These are phyloP conservation scores for Pouteria campechiana DNA, from an alignment of 179 eudicot genomes.

Conservation along the genomic window DNA sequence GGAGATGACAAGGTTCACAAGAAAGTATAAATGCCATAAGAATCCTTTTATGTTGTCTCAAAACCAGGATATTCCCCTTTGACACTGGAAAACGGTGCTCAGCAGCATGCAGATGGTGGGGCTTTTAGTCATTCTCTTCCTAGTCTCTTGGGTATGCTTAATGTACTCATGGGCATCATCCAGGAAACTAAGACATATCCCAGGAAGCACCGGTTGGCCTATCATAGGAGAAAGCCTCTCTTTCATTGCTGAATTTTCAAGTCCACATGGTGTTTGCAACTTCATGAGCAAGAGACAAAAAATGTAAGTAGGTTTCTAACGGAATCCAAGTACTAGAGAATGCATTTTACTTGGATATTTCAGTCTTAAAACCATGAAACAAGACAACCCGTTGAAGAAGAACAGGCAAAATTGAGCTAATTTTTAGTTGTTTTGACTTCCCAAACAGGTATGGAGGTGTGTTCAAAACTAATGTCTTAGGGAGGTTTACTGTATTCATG, in stretches of 20 bases:
- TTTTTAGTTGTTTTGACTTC: neutral
- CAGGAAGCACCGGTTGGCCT: slow-evolving; percentile 43
- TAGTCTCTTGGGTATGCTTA: too few relatives aligned
- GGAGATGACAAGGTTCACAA: too few relatives aligned
- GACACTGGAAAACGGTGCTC: too few relatives aligned
- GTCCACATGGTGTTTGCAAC: slow-evolving; percentile 29
- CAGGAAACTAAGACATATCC: slow-evolving; percentile 24
- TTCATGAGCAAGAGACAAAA: slow-evolving; percentile 35
- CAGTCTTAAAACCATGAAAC: too few relatives aligned
- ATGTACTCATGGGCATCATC: slow-evolving; percentile 14
- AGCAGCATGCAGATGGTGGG: too few relatives aligned
- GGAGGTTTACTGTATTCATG: slow-evolving; percentile 30
- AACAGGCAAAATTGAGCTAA: neutral
- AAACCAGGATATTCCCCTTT: too few relatives aligned
- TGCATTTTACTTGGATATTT: too few relatives aligned
- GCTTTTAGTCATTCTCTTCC: slow-evolving; percentile 3
- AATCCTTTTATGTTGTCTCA: too few relatives aligned
- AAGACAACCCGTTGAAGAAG: too few relatives aligned
- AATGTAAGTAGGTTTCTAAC: slow-evolving; percentile 8
- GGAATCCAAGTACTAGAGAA: too few relatives aligned
- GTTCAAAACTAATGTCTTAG: slow-evolving; percentile 28
- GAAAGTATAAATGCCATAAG: too few relatives aligned
- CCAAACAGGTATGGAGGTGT: slow-evolving; percentile 30
- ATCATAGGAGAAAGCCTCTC: slow-evolving; percentile 29
- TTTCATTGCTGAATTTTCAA: slow-evolving; percentile 26